phyloP scores from a whole-genome alignment of 2,329 filamentous ascomycete genomes.

The Talaromyces sp. region DNA sequence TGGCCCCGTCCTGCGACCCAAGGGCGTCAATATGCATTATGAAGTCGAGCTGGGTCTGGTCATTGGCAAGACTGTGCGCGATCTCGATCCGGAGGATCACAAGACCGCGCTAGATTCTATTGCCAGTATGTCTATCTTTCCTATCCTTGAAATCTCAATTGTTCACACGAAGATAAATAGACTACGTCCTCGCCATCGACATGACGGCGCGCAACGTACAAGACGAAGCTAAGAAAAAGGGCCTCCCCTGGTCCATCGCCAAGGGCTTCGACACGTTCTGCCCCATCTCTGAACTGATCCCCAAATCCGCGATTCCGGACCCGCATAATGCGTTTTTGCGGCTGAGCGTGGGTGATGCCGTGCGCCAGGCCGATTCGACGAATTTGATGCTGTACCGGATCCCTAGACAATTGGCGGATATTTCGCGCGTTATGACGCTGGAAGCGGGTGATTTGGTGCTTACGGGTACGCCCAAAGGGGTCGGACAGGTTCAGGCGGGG shows the following conservation, averaged over 20 bases:
- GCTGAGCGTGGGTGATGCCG: constrained; percentile 74
- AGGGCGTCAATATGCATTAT: constrained; percentile 82
- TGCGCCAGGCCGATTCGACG: constrained; percentile 82
- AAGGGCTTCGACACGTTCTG: constrained; percentile 99
- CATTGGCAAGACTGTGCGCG: constrained; percentile 73
- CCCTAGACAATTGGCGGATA: constrained; percentile 80
- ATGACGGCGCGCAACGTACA: constrained; percentile 96
- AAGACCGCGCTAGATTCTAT: constrained; percentile 77
- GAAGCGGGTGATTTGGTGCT: constrained; percentile 88
- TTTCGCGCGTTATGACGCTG: constrained; percentile 90
- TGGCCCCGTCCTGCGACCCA: constrained; percentile 76
- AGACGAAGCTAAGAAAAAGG: constrained; percentile 95
- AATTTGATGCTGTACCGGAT: constrained; percentile 91
- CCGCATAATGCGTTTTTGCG: constrained; percentile 86
- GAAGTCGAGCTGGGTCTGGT: constrained; percentile 91
- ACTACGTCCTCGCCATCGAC: constrained; percentile 87
- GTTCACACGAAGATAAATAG: constrained; percentile 37
- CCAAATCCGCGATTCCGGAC: constrained; percentile 74
- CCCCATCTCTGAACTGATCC: constrained; percentile 76
- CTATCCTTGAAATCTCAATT: background rate
- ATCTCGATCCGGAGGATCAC: constrained; percentile 70
- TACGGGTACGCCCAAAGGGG: constrained; percentile 96
- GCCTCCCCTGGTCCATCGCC: constrained; percentile 90
- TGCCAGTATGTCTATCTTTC: constrained; percentile 54
- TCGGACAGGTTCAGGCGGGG: constrained; percentile 77